phyloP scores from a whole-genome alignment of 2,329 filamentous ascomycete species.

The Calonectria naviculata region DNA sequence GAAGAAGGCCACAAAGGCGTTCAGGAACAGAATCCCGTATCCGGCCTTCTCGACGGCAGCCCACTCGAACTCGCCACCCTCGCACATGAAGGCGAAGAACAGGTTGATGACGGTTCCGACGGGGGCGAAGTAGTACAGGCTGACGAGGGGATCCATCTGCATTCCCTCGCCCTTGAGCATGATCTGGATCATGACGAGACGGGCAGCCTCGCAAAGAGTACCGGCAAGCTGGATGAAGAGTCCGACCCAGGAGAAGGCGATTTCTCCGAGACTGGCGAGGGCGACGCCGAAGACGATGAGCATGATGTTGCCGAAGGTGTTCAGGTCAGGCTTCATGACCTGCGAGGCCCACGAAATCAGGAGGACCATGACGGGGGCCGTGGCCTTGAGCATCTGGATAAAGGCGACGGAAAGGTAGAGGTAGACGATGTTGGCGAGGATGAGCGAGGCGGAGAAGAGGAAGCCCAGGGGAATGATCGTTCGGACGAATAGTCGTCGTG shows the following conservation, averaged over 20 bases:
- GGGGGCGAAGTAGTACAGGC: constrained; percentile 28
- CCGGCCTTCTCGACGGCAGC: neutral
- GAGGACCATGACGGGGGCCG: constrained; percentile 7
- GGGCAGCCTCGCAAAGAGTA: constrained; percentile 24
- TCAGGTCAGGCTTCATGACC: neutral
- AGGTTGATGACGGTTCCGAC: constrained; percentile 16
- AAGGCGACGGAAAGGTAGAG: constrained; percentile 10
- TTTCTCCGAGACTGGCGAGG: constrained; percentile 8
- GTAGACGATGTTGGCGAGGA: constrained; percentile 14
- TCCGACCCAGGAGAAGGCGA: constrained; percentile 7
- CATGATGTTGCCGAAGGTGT: constrained; percentile 5
- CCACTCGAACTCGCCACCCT: neutral
- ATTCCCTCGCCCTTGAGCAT: constrained; percentile 28
- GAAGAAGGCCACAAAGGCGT: constrained; percentile 13
- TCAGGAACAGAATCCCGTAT: constrained; percentile 10
- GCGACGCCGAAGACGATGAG: constrained; percentile 1
- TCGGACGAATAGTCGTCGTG: neutral
- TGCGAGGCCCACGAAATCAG: constrained; percentile 2
- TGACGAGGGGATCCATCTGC: constrained; percentile 30
- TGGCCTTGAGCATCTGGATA: constrained; percentile 16
- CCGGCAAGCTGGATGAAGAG: constrained; percentile 16
- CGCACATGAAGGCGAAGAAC: constrained; percentile 8
- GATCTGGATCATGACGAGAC: constrained; percentile 29
- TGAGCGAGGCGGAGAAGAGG: constrained; percentile 1
- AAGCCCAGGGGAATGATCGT: constrained; percentile 10